A percentile compares a stretch with the other conserved stretches of the same genome.
These are phyloP conservation scores for Hanseniaspora guilliermondii DNA, from an alignment of 805 yeast species.

Conservation along the genomic window DNA sequence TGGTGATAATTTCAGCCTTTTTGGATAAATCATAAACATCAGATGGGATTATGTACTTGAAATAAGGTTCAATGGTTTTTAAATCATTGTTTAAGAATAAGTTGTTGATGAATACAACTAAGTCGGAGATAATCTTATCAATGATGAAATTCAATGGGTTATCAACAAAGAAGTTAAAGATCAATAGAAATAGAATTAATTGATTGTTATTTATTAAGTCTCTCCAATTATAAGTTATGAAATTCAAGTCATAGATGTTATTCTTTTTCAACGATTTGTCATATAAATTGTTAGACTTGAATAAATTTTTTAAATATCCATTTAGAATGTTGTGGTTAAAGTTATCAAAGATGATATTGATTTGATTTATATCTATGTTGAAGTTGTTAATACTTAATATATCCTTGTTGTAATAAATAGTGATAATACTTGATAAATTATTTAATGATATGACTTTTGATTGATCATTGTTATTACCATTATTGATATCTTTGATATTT, in stretches of 20 bases:
- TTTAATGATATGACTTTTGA: background rate
- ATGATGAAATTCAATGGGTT: slow-evolving; percentile 14
- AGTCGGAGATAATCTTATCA: slow-evolving; percentile 9
- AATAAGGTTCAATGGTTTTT: background rate
- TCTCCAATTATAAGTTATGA: slow-evolving; percentile 5
- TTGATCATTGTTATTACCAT: background rate
- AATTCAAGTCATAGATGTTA: background rate
- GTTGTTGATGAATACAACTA: background rate
- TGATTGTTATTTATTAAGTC: slow-evolving; percentile 16
- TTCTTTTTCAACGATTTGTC: background rate
- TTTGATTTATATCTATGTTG: slow-evolving; percentile 6
- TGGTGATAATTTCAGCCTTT: background rate
- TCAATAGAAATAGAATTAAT: slow-evolving; percentile 16
- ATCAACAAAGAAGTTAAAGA: slow-evolving; percentile 21
- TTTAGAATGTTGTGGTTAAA: slow-evolving; percentile 12
- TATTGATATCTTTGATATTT: background rate
- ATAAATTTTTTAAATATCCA: background rate
- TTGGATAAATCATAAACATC: slow-evolving; percentile 7
- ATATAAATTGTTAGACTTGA: background rate
- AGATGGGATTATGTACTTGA: background rate
- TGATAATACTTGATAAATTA: slow-evolving; percentile 13
- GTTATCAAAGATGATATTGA: slow-evolving; percentile 15
- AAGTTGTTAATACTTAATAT: slow-evolving; percentile 18
- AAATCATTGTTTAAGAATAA: background rate
- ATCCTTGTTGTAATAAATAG: slow-evolving; percentile 13